phyloP scores from a whole-genome alignment of 495 filamentous ascomycete genomes.

The Apiosordaria backusii region DNA sequence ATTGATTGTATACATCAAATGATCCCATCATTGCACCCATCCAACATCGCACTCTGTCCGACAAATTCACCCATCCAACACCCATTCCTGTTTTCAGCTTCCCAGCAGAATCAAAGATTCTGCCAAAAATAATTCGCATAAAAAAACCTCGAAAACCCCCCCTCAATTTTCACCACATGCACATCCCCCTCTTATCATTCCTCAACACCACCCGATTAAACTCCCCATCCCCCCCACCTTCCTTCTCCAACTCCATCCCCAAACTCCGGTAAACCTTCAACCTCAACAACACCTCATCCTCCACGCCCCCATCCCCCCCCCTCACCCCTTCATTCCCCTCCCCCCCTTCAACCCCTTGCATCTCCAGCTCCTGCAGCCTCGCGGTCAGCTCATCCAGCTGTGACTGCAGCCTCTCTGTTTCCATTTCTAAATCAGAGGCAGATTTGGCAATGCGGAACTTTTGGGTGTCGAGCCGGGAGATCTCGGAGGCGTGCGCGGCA shows the following conservation, averaged over 20 bases:
- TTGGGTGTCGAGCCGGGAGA: constrained; percentile 81
- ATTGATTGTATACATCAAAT: not conserved
- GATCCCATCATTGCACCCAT: not conserved
- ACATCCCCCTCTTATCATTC: constrained; percentile 84
- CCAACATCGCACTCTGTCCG: not conserved
- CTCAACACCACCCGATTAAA: constrained; percentile 84
- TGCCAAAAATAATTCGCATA: constrained; percentile 97
- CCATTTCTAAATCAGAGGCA: constrained; percentile 83
- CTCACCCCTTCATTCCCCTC: constrained; percentile 23
- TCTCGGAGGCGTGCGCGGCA: constrained; percentile 71
- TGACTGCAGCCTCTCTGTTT: constrained; percentile 78
- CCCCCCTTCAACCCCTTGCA: constrained; percentile 70
- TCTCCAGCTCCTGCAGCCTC: constrained; percentile 74
- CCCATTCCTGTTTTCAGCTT: not conserved
- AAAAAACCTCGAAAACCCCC: constrained; percentile 85
- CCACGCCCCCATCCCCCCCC: constrained; percentile 30
- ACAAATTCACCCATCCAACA: not conserved
- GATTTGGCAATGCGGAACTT: constrained; percentile 93
- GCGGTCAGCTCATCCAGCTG: constrained; percentile 75
- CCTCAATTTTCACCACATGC: constrained; percentile 90
- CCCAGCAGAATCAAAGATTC: constrained; percentile 50
- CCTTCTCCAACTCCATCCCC: constrained; percentile 83
- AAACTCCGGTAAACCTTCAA: constrained; percentile 88
- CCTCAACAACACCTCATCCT: constrained; percentile 61
- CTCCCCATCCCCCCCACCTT: constrained; percentile 60